Conservation (phyloP, 441 rosid genomes). For the Oxalis stricta region DNA sequence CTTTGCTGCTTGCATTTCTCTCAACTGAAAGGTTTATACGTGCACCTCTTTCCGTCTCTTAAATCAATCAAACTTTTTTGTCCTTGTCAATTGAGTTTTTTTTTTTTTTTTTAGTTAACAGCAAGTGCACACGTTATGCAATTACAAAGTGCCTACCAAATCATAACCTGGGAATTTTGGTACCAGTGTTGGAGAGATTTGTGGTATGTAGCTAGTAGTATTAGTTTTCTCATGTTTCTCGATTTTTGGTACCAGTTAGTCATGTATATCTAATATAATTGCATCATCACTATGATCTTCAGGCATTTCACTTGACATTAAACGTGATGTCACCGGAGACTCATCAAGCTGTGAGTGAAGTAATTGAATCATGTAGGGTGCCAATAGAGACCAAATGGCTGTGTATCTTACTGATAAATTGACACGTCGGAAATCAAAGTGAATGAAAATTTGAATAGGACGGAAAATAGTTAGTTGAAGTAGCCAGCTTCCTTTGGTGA, state of each 20-base stretch:
- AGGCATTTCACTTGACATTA: conserved; percentile 82
- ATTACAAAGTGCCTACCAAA: conserved; percentile 76
- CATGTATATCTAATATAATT: no score
- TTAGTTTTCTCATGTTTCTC: no score
- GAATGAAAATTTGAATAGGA: no score
- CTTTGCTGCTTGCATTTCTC: conserved; percentile 93
- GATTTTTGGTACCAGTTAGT: no score
- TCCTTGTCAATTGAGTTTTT: neutral
- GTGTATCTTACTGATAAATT: no score
- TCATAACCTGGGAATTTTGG: conserved; percentile 49
- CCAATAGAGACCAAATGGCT: conserved; percentile 31
- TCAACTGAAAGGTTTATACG: conserved; percentile 74
- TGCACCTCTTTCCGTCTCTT: neutral
- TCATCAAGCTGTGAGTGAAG: conserved; percentile 81
- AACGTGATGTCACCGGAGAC: conserved; percentile 96
- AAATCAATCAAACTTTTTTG: neutral
- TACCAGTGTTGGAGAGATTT: conserved; percentile 96
- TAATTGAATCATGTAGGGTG: conserved; percentile 73
- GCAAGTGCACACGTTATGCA: conserved; percentile 59
- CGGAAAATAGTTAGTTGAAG: no score
- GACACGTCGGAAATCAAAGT: no score
- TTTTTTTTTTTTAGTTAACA: conserved; percentile 27
- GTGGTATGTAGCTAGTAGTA: conserved; percentile 57
- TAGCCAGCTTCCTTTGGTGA: no score
- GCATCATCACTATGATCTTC: no score